Percentiles rank a stretch among this genome's conserved stretches.
phyloP scores from a whole-genome alignment of 139 green algal genomes.

The Picochlorum sp. region DNA sequence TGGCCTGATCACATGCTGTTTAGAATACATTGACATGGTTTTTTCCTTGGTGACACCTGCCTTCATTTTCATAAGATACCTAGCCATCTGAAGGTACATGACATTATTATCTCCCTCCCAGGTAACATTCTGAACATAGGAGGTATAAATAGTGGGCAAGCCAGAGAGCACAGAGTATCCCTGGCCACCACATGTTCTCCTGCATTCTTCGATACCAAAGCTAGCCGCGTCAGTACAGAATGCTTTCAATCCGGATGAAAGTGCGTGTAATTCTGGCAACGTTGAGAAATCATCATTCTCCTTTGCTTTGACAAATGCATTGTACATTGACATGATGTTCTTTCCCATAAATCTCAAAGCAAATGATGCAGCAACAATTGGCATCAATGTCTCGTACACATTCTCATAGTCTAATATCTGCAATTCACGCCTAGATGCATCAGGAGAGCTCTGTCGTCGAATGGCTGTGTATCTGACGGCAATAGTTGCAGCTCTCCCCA shows the following conservation, averaged over 20 bases:
- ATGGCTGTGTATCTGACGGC: slow-evolving; percentile 74
- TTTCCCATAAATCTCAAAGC: slow-evolving; percentile 82
- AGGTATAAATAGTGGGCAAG: slow-evolving; percentile 66
- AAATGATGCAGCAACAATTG: slow-evolving; percentile 72
- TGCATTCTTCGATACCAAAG: slow-evolving; percentile 71
- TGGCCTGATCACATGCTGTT: neutral
- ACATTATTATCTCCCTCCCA: slow-evolving; percentile 93
- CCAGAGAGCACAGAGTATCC: slow-evolving; percentile 77
- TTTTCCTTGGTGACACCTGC: slow-evolving; percentile 24
- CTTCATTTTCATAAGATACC: slow-evolving; percentile 69
- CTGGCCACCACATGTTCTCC: slow-evolving; percentile 80
- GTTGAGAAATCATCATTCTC: slow-evolving; percentile 67
- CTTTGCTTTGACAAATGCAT: slow-evolving; percentile 51
- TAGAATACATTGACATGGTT: slow-evolving; percentile 45
- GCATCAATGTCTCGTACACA: slow-evolving; percentile 65
- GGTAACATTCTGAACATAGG: slow-evolving; percentile 86
- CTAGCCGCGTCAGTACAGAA: slow-evolving; percentile 51
- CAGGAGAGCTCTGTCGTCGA: slow-evolving; percentile 66
- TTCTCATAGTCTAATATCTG: slow-evolving; percentile 96
- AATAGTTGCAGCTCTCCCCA: slow-evolving; percentile 78
- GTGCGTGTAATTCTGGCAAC: slow-evolving; percentile 85
- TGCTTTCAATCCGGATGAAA: slow-evolving; percentile 75
- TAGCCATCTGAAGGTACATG: slow-evolving; percentile 60
- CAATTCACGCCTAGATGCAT: slow-evolving; percentile 48
- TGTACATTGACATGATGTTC: slow-evolving; percentile 57